Base-by-base conservation (phyloP, 2,329 filamentous ascomycete genomes). In the Pestalotiopsis sp. region DNA sequence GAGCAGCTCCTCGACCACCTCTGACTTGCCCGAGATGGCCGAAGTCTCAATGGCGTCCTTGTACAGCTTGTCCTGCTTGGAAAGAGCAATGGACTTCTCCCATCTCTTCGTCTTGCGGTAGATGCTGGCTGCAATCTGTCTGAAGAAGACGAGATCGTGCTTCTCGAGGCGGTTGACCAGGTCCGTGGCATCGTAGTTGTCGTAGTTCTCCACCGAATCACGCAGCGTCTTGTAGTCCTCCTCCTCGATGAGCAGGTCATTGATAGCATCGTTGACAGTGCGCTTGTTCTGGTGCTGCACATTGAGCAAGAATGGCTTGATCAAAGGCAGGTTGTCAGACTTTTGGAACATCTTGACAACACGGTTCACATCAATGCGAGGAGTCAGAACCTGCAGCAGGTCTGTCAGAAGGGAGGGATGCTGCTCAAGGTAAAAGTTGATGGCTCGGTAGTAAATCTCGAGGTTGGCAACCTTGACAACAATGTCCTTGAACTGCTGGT, bases 61-160 rank as follows among this genome's bases (percentile, higher is more conserved):
- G 91, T 96, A 99, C 17, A 99, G 87, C 89, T 98, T 98, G 86
- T 99, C 96, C 81, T 99, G 95, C 88, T 99, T 99, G 17, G 95
- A 98, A 61, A 99, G 86, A 41, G 94, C 90, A 81, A 99, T 99
- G 4, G 95, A 98, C 85, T 98, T 98, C 85, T 98, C 95, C 97
- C 97, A 99, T 72, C 96, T 90, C 92, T 98, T 98, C 87, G 97
- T 98, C 89, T 98, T 99, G 81, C 97, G 94, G 86, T 98, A 99
- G 82, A 99, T 99, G 83, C 88, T 97, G 73, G 97, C 94, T 4
- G 96, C 96, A 78, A 99, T 97, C 83, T 99, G 96, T 78, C 96
- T 92, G 92, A 99, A 99, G 88, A 99, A 99, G 72, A 99, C 95
- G 63, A 99, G 85, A 68, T 99, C 96, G 78, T 99, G 97, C 85